phyloP scores from a whole-genome alignment of 306 rosid species.

The Citrullus colocynthis region DNA sequence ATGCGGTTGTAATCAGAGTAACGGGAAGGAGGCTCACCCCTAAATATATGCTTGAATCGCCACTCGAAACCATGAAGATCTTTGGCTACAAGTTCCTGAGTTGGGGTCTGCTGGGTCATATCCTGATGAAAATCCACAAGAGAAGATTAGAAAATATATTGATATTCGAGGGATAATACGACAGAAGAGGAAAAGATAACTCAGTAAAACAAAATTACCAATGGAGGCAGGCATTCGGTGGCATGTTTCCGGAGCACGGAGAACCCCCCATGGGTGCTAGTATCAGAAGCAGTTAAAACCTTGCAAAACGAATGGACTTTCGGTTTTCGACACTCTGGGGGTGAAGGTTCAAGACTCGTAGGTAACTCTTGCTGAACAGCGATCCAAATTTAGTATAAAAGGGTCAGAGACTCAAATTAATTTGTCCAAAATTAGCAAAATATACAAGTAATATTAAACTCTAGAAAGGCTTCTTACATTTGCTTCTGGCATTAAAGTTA shows the following conservation, averaged over 20 bases:
- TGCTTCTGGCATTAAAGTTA: constrained; percentile 62
- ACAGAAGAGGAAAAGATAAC: neutral
- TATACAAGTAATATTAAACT: constrained; percentile 9
- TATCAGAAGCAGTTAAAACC: constrained; percentile 86
- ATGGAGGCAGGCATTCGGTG: constrained; percentile 77
- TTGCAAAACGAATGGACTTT: constrained; percentile 58
- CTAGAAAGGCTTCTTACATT: constrained; percentile 36
- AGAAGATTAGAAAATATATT: neutral
- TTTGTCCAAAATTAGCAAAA: neutral
- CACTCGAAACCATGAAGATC: constrained; percentile 94
- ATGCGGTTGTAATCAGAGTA: neutral
- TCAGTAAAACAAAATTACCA: constrained; percentile 32
- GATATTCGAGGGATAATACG: neutral
- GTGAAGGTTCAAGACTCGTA: constrained; percentile 31
- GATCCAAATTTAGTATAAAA: neutral
- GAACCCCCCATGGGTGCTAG: constrained; percentile 97
- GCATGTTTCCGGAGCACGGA: constrained; percentile 92
- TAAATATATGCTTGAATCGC: constrained; percentile 91
- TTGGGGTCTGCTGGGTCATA: constrained; percentile 77
- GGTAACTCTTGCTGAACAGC: constrained; percentile 50
- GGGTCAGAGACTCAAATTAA: neutral
- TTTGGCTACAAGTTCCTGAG: constrained; percentile 82
- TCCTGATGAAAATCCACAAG: constrained; percentile 38
- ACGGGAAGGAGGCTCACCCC: constrained; percentile 35
- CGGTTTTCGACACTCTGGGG: constrained; percentile 30